Evolutionary conservation across 2,329 filamentous ascomycete genomes (phyloP).

Genomic region (Neopestalotiopsis sp.): DNA sequence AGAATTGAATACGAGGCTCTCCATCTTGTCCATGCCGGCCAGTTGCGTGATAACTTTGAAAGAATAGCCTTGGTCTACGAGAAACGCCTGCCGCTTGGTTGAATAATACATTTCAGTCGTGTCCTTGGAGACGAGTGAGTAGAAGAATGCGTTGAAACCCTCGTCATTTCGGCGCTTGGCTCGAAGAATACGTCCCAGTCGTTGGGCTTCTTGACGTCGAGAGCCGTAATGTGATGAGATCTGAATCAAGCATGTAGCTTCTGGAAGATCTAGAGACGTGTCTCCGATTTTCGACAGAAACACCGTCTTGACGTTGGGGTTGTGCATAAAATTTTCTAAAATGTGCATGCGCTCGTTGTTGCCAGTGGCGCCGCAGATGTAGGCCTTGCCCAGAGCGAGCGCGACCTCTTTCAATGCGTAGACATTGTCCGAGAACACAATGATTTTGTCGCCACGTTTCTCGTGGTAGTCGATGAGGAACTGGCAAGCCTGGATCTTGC

Average conservation of each 20-base stretch:
- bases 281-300: constrained; percentile 98
- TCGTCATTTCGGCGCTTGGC: constrained; percentile 97
- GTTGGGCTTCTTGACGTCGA: constrained; percentile 93
- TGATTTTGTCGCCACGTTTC: constrained; percentile 92
- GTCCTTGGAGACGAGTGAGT: constrained; percentile 95
- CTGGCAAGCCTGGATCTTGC: constrained; percentile 96
- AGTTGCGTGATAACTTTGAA: constrained; percentile 99
- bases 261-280: constrained; percentile 94
- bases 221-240: constrained; percentile 98
- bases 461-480: constrained; percentile 99
- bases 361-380: constrained; percentile 87
- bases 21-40: constrained; percentile 85
- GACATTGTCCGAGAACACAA: constrained; percentile 97
- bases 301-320: constrained; percentile 86
- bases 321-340: constrained; percentile 93
- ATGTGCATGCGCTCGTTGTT: constrained; percentile 87
- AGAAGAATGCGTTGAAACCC: constrained; percentile 99
- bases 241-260: constrained; percentile 95
- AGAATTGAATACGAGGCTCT: constrained; percentile 79
- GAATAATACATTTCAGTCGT: constrained; percentile 99
- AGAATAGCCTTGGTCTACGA: constrained; percentile 97
- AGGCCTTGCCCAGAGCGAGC: constrained; percentile 81
- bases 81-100: constrained; percentile 92
- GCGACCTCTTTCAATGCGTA: constrained; percentile 90
- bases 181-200: constrained; percentile 88